A percentile compares a stretch with the other conserved stretches of the same genome.
Evolutionary conservation across 1,284 basidiomycete species (phyloP).

Genomic region (Inonotus hispidus): DNA sequence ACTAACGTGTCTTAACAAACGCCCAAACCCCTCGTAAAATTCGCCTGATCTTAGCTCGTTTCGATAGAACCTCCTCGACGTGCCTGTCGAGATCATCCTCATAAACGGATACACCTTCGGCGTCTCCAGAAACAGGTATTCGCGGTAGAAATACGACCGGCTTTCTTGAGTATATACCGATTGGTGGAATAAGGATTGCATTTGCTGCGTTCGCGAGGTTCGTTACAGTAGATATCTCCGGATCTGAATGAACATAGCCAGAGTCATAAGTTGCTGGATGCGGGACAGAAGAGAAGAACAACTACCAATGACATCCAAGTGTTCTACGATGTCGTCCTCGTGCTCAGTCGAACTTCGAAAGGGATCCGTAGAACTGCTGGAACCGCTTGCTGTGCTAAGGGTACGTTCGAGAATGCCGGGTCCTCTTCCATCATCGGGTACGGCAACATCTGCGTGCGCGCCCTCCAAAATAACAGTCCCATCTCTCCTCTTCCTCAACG

Average conservation of each 20-base stretch:
- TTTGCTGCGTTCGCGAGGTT: conserved; percentile 76
- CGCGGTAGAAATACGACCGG: conserved; percentile 56
- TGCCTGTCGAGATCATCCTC: conserved; percentile 71
- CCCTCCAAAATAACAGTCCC: conserved; percentile 28
- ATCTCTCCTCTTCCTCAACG: neutral
- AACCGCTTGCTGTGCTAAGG: conserved; percentile 33
- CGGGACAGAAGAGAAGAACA: neutral
- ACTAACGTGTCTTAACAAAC: conserved; percentile 76
- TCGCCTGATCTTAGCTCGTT: conserved; percentile 56
- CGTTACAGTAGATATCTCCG: conserved; percentile 65
- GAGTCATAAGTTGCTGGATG: neutral
- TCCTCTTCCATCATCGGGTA: conserved; percentile 26
- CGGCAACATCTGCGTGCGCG: conserved; percentile 29
- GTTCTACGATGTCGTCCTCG: conserved; percentile 69
- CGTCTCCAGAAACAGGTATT: conserved; percentile 21
- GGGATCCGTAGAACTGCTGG: conserved; percentile 23
- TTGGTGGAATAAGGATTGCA: conserved; percentile 67
- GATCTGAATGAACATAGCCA: conserved; percentile 40
- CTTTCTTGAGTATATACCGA: conserved; percentile 62
- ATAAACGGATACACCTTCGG: conserved; percentile 25
- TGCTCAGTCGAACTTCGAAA: conserved; percentile 35
- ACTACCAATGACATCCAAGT: conserved; percentile 72
- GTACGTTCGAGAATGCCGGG: conserved; percentile 41
- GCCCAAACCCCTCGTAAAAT: conserved; percentile 73
- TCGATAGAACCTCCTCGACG: conserved; percentile 71